Evolutionary conservation across 2,329 filamentous ascomycete genomes (phyloP), one percentile per base, ranked within the genome.

Genomic region (Fusarium sp.): DNA sequence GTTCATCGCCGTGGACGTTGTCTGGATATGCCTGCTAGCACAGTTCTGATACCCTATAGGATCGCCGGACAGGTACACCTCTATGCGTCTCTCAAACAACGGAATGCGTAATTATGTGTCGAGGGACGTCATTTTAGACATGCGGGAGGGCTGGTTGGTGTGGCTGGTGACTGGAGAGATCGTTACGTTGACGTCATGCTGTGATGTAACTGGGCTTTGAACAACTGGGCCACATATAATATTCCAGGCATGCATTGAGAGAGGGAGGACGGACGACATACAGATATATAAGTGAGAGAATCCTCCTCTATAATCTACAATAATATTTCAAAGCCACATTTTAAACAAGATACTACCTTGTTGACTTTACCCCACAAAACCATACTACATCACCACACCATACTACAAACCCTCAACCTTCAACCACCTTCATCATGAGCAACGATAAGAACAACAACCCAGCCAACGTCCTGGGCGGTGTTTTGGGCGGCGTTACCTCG

Each of bases 401-500:
- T 41, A 25, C 23, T 25, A 25, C 23, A 25, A 25, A 8, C 23
- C 23, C 4, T 19, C 19, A 47, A 55, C 29, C 17, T 29, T 19
- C 29, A 25, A 46, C 38, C 45, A 57, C 43, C 45, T 49, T 21
- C 58, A 67, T 47, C 32, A 71, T 66, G 61, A 64, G 48, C 43
- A 65, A 61, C 64, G 65, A 62, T 49, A 64, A 67, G 35, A 67
- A 57, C 50, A 65, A 66, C 31, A 70, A 61, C 39, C 66, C 57
- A 41, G 71, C 61, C 23, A 72, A 73, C 53, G 65, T 72, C 53
- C 70, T 71, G 42, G 69, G 71, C 15, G 76, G 73, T 36, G 74
- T 68, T 48, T 71, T 72, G 41, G 69, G 71, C 19, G 77, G 74
- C 53, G 76, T 68, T 23, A 78, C 50, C 76, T 78, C 54, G 68